Evolutionary conservation across 345 rosid species (phyloP).

Genomic region (Lepidium sativum): DNA sequence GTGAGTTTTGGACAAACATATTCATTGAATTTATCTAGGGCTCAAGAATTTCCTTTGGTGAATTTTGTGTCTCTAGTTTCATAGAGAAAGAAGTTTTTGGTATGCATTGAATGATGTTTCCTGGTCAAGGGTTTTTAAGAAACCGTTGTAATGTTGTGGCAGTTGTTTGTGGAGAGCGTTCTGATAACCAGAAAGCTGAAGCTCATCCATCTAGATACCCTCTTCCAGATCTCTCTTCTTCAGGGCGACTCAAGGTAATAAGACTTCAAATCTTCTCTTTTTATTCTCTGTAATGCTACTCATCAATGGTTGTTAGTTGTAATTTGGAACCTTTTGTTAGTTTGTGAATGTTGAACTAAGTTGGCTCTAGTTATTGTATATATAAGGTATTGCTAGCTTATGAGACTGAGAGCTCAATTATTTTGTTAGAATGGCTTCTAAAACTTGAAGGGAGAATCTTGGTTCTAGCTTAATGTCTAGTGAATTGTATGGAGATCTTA

Average conservation of each 20-base stretch:
- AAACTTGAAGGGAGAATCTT: background rate
- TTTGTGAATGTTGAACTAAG: background rate
- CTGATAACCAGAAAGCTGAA: slow-evolving; percentile 38
- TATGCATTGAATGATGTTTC: slow-evolving; percentile 80
- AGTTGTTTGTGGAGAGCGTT: slow-evolving; percentile 46
- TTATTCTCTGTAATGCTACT: too few species aligned
- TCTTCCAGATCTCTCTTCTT: slow-evolving; percentile 72
- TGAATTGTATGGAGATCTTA: background rate
- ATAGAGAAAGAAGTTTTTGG: slow-evolving; percentile 24
- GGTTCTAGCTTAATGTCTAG: background rate
- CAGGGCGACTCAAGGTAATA: slow-evolving; percentile 81
- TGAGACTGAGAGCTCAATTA: background rate
- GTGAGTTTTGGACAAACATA: background rate
- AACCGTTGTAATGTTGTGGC: slow-evolving; percentile 84
- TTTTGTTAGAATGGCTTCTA: background rate
- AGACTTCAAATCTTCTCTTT: background rate
- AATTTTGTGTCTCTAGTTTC: background rate
- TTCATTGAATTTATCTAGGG: slow-evolving; percentile 2
- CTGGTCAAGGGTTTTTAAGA: slow-evolving; percentile 84
- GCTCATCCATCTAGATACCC: slow-evolving; percentile 56
- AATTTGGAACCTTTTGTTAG: background rate
- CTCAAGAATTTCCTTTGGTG: background rate
- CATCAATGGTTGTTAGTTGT: background rate
- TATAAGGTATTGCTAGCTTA: background rate
- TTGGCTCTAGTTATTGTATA: background rate